These are phyloP conservation scores for Ophioceras dolichostomum DNA, from an alignment of 2,329 filamentous ascomycete species.

Conservation along the genomic window DNA sequence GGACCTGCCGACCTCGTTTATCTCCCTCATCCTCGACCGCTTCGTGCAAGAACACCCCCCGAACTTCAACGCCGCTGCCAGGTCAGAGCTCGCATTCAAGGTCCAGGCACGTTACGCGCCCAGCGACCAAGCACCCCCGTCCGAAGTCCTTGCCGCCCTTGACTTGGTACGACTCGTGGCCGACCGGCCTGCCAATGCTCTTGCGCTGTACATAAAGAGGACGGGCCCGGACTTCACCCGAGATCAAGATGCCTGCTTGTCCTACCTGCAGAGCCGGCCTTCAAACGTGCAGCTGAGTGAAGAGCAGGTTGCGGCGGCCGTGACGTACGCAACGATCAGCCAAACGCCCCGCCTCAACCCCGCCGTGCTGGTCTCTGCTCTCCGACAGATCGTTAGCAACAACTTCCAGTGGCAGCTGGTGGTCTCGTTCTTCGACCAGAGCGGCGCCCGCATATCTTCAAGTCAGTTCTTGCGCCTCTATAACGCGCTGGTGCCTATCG, in stretches of 20 bases:
- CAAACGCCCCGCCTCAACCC: constrained; percentile 41
- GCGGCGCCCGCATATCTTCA: constrained; percentile 61
- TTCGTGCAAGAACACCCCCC: constrained; percentile 79
- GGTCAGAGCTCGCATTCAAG: constrained; percentile 56
- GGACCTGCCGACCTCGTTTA: constrained; percentile 54
- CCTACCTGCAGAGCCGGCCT: constrained; percentile 39
- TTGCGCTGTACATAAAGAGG: constrained; percentile 59
- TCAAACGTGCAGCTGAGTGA: constrained; percentile 55
- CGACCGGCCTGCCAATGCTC: constrained; percentile 40
- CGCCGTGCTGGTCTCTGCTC: constrained; percentile 44
- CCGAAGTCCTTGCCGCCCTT: constrained; percentile 57
- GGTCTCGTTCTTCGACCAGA: constrained; percentile 69
- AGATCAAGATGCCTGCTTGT: constrained; percentile 55
- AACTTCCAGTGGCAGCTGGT: constrained; percentile 61
- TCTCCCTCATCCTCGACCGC: constrained; percentile 72
- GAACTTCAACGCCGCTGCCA: constrained; percentile 66
- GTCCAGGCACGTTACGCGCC: constrained; percentile 56
- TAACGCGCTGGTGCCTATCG: constrained; percentile 62
- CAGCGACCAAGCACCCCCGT: constrained; percentile 52
- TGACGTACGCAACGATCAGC: constrained; percentile 55
- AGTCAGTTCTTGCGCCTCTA: constrained; percentile 75
- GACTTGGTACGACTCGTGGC: constrained; percentile 56
- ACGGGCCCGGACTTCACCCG: constrained; percentile 64
- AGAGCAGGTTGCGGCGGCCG: constrained; percentile 68
- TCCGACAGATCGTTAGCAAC: constrained; percentile 49